phyloP scores from a whole-genome alignment of 805 yeast species.

The Zygosaccharomyces rouxii region DNA sequence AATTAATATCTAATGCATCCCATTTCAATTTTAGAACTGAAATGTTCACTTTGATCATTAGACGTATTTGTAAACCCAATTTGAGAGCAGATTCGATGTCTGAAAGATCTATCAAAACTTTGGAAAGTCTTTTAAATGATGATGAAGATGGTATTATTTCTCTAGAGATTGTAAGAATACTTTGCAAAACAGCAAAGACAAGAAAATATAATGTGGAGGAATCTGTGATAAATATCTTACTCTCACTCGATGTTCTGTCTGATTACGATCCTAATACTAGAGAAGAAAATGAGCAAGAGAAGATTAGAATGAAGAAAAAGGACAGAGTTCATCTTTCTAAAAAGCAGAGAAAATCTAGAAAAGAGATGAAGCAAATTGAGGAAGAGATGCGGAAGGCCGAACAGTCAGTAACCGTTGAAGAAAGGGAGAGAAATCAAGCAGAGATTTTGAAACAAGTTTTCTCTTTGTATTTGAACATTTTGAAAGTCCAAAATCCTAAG shows the following conservation, averaged over 20 bases:
- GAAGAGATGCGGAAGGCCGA: constrained; percentile 87
- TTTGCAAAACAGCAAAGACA: constrained; percentile 66
- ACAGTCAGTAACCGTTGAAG: constrained; percentile 78
- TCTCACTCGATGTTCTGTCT: constrained; percentile 59
- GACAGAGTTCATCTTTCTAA: constrained; percentile 90
- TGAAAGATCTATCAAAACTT: constrained; percentile 53
- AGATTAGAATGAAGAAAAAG: constrained; percentile 64
- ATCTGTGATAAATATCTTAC: constrained; percentile 65
- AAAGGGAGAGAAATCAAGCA: constrained; percentile 80
- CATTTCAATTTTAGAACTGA: constrained; percentile 83
- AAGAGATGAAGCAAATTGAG: constrained; percentile 82
- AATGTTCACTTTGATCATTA: constrained; percentile 58
- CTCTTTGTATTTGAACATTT: constrained; percentile 69
- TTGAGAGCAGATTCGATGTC: constrained; percentile 44
- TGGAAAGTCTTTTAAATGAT: constrained; percentile 67
- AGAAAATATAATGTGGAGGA: constrained; percentile 81
- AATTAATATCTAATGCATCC: constrained; percentile 60
- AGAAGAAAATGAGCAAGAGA: constrained; percentile 42
- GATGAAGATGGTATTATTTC: constrained; percentile 84
- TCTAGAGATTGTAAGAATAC: constrained; percentile 61
- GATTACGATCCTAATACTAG: constrained; percentile 69
- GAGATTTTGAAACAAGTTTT: constrained; percentile 72
- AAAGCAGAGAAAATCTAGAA: constrained; percentile 79
- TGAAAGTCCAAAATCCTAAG: constrained; percentile 57
- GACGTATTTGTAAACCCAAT: constrained; percentile 62